Conservation (phyloP, 75 land plant species). For the Cryptomeria japonica region DNA sequence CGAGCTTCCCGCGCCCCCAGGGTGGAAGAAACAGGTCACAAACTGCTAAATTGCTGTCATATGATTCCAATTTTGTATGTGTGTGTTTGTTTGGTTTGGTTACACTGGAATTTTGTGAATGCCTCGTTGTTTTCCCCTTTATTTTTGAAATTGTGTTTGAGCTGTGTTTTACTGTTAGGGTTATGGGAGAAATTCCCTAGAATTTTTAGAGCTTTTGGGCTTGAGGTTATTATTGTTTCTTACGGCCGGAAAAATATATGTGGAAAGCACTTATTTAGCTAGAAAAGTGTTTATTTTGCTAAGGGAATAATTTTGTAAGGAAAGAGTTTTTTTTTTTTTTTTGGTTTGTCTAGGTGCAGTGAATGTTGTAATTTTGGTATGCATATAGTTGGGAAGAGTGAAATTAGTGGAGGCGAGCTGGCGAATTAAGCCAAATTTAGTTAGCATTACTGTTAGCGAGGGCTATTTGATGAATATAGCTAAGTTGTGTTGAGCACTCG, state of each 20-base stretch:
- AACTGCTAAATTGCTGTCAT: background rate
- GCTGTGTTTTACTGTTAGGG: slow-evolving; percentile 6
- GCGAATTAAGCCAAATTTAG: background rate
- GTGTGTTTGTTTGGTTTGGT: background rate
- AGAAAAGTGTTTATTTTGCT: background rate
- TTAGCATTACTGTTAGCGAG: background rate
- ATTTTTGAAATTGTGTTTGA: background rate
- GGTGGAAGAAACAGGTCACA: slow-evolving; percentile 37
- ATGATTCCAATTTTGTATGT: background rate
- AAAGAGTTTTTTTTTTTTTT: background rate
- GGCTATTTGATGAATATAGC: background rate
- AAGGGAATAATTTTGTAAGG: background rate
- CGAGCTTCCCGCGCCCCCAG: slow-evolving; percentile 37
- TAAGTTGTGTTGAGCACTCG: background rate
- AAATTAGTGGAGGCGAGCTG: background rate
- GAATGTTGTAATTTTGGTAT: background rate
- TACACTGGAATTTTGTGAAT: background rate
- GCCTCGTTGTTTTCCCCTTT: background rate
- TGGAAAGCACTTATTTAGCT: background rate
- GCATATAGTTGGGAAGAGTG: background rate
- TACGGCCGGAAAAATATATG: background rate
- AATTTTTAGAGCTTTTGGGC: background rate
- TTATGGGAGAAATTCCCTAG: background rate
- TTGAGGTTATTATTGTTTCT: background rate
- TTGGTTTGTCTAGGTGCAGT: too few relatives aligned